Base-by-base conservation (phyloP, 805 yeast species). In the Yarrowia bubula region DNA sequence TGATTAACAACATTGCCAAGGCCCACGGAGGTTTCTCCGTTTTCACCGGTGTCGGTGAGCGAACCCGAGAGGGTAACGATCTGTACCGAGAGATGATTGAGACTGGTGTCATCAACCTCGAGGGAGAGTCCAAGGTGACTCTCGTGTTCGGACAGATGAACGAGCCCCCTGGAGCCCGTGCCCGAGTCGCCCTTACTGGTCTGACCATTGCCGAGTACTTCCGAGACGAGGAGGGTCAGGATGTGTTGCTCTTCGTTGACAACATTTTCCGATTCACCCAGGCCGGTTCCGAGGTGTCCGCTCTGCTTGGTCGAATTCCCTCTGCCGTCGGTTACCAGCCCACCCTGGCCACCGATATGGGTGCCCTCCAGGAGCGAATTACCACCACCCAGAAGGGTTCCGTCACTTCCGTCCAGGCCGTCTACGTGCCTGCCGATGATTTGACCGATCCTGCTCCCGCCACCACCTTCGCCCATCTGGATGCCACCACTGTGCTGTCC, bases 281-380 rank as follows among this genome's bases (percentile, higher is more conserved):
- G 88, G 99, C 99, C 80, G 99, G 99, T 90, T 95, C 99, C 73
- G 99, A 93, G 86, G 99, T 95, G 80, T 93, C 98, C 80, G 99
- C 99, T 74, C 86, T 93, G 84, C 86, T 93, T 80, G 99, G 99
- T 84, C 97, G 99, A 90, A 93, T 93, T 80, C 99, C 99, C 81
- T 95, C 99, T 74, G 99, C 99, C 76, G 99, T 95, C 91, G 99
- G 99, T 90, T 93, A 93, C 84, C 99, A 93, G 86, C 99, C 99
- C 82, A 93, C 99, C 75, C 87, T 93, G 84, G 97, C 99, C 85
- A 95, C 99, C 78, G 99, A 95, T 92, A 95, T 95, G 99, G 99
- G 99, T 91, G 86, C 91, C 80, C 86, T 95, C 80, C 99, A 95
- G 87, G 99, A 95, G 86, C 93, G 99, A 87, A 95, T 95, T 84